Conservation (phyloP, 73 alveolate species). For the Breviolum minutum region DNA sequence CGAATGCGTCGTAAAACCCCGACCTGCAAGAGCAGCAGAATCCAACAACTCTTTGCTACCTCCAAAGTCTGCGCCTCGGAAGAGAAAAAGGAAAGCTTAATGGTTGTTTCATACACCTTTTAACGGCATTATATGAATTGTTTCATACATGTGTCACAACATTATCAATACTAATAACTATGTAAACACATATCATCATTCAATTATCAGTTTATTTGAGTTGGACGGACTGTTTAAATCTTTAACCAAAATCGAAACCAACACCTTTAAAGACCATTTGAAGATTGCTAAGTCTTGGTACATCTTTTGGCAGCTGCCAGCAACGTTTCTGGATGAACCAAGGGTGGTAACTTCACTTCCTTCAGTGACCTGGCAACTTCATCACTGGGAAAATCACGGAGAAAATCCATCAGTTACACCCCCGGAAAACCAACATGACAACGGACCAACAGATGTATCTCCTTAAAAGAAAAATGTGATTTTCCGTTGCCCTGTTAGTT, state of each 20-base stretch:
- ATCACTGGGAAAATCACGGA: not conserved
- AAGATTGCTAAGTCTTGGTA: too few species aligned
- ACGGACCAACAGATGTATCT: not conserved
- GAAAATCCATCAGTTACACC: not conserved
- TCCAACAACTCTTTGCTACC: conserved; percentile 84
- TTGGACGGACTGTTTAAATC: not conserved
- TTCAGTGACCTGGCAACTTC: conserved; percentile 64
- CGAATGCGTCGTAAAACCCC: not conserved
- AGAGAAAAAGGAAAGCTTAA: too few species aligned
- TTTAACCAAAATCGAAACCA: not conserved
- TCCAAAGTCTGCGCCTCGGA: conserved; percentile 58
- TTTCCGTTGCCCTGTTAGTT: too few species aligned
- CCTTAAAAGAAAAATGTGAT: not conserved
- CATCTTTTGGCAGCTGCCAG: conserved; percentile 60
- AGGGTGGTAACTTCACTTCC: conserved; percentile 67
- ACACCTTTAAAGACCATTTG: too few species aligned
- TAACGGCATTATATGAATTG: too few species aligned
- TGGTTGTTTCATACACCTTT: too few species aligned
- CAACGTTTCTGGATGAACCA: conserved; percentile 78
- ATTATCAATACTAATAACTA: too few species aligned
- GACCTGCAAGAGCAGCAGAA: conserved; percentile 79
- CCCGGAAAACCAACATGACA: not conserved
- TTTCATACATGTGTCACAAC: too few species aligned
- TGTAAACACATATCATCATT: too few species aligned
- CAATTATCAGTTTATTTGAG: not conserved